phyloP scores from a whole-genome alignment of 371 early-diverging fungal genomes.

The Rhizomucor miehei region DNA sequence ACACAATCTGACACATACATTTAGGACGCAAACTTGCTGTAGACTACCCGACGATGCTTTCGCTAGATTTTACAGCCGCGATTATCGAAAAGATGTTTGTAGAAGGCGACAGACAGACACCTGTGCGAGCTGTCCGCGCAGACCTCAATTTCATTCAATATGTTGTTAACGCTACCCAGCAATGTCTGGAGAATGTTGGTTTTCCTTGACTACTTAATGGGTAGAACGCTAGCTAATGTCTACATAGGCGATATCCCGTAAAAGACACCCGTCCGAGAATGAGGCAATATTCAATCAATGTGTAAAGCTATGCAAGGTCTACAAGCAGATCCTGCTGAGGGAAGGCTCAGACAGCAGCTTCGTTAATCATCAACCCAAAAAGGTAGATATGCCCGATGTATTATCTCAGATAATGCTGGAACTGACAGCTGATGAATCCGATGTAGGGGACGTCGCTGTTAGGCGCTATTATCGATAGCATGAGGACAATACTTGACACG shows the following conservation, averaged over 20 bases:
- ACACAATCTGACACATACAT: not conserved
- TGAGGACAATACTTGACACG: slow-evolving; percentile 17
- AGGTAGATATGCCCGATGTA: slow-evolving; percentile 11
- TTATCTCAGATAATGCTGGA: too few species aligned
- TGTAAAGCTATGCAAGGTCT: slow-evolving; percentile 14
- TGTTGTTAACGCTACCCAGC: slow-evolving; percentile 27
- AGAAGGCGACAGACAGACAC: slow-evolving; percentile 13
- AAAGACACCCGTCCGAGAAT: too few species aligned
- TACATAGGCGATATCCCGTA: not conserved
- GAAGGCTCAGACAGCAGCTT: slow-evolving; percentile 43
- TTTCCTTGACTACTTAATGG: not conserved
- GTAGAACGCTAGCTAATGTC: not conserved
- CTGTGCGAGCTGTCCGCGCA: slow-evolving; percentile 18
- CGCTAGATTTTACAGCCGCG: slow-evolving; percentile 23
- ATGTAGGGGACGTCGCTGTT: slow-evolving; percentile 16
- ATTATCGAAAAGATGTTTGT: slow-evolving; percentile 32
- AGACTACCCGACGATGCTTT: slow-evolving; percentile 13
- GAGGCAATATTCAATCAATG: slow-evolving; percentile 10
- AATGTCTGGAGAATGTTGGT: slow-evolving; percentile 13
- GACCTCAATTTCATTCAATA: slow-evolving; percentile 49
- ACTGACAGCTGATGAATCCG: not conserved
- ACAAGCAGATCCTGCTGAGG: slow-evolving; percentile 20
- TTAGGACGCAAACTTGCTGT: slow-evolving; percentile 30
- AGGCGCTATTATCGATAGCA: slow-evolving; percentile 11
- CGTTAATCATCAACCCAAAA: slow-evolving; percentile 29